Conservation (phyloP, 2,329 filamentous ascomycete species). For the Ophiocordyceps unilateralis region DNA sequence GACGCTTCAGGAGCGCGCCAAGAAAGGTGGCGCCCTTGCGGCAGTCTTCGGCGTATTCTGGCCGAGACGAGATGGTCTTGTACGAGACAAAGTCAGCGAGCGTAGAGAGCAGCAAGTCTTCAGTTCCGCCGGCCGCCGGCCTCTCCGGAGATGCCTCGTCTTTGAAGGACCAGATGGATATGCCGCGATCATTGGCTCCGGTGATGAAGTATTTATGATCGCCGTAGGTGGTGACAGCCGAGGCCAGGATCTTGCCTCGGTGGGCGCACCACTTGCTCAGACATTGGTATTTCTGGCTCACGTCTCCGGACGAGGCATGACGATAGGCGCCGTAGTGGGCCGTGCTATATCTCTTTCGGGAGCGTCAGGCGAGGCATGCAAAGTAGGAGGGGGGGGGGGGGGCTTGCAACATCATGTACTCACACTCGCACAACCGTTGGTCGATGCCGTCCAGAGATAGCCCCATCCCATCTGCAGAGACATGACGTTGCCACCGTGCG, state of each 20-base stretch:
- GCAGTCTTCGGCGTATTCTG: constrained; percentile 80
- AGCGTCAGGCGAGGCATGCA: no score
- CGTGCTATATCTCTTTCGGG: constrained; percentile 43
- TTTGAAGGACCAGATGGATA: constrained; percentile 73
- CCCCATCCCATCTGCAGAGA: constrained; percentile 74
- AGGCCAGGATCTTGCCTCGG: constrained; percentile 72
- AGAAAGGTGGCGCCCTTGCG: constrained; percentile 83
- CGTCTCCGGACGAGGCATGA: constrained; percentile 27
- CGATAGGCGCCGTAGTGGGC: constrained; percentile 44
- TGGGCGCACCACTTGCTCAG: constrained; percentile 69
- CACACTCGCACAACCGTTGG: constrained; percentile 74
- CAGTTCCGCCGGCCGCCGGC: constrained; percentile 18
- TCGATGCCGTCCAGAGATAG: constrained; percentile 72
- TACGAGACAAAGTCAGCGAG: constrained; percentile 78
- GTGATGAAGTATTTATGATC: constrained; percentile 77
- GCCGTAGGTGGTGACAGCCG: constrained; percentile 53
- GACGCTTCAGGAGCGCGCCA: constrained; percentile 75
- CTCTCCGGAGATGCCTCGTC: constrained; percentile 16
- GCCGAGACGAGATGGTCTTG: constrained; percentile 76
- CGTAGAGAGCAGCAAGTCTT: constrained; percentile 47
- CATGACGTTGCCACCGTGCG: constrained; percentile 68
- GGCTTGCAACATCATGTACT: no score
- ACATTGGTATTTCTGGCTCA: constrained; percentile 70
- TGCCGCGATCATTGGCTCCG: constrained; percentile 78
- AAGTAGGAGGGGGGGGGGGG: no score